These are phyloP conservation scores for Macaranga tanarius DNA, from an alignment of 441 rosid genomes.

Conservation along the genomic window DNA sequence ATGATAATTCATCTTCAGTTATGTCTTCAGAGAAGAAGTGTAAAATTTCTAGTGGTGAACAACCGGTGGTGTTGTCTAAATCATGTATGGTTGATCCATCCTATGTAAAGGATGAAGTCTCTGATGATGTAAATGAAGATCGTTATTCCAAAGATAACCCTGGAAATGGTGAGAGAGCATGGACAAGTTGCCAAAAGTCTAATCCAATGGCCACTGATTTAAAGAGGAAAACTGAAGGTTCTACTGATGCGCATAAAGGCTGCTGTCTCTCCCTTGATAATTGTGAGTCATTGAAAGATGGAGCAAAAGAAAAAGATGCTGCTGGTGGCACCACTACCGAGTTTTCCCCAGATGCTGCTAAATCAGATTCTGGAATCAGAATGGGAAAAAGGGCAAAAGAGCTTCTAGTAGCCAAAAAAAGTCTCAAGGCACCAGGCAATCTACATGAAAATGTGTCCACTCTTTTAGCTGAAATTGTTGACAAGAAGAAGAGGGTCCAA, in stretches of 20 bases:
- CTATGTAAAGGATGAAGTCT: constrained; percentile 33
- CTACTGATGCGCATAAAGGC: constrained; percentile 32
- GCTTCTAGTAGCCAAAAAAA: constrained; percentile 32
- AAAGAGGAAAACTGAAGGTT: constrained; percentile 38
- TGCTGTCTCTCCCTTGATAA: constrained; percentile 29
- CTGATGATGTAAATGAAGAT: constrained; percentile 37
- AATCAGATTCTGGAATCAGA: constrained; percentile 29
- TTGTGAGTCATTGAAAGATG: constrained; percentile 43
- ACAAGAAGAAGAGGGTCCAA: constrained; percentile 46
- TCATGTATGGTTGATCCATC: constrained; percentile 37
- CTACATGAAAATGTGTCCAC: constrained; percentile 29
- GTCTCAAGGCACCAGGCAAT: constrained; percentile 38
- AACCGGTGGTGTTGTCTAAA: constrained; percentile 32
- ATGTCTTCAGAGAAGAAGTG: constrained; percentile 43
- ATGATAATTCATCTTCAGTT: constrained; percentile 35
- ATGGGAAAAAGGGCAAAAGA: constrained; percentile 43
- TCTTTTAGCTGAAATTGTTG: constrained; percentile 34
- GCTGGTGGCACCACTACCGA: constrained; percentile 28
- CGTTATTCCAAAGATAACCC: constrained; percentile 33
- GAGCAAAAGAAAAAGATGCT: constrained; percentile 30
- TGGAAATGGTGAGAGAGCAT: constrained; percentile 39
- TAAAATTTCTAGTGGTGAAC: constrained; percentile 38
- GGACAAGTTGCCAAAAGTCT: constrained; percentile 40
- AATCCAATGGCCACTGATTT: constrained; percentile 40
- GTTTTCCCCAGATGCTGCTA: constrained; percentile 25